Base-by-base conservation (phyloP, 139 green algal genomes). In the Chlamydomonas incerta region DNA sequence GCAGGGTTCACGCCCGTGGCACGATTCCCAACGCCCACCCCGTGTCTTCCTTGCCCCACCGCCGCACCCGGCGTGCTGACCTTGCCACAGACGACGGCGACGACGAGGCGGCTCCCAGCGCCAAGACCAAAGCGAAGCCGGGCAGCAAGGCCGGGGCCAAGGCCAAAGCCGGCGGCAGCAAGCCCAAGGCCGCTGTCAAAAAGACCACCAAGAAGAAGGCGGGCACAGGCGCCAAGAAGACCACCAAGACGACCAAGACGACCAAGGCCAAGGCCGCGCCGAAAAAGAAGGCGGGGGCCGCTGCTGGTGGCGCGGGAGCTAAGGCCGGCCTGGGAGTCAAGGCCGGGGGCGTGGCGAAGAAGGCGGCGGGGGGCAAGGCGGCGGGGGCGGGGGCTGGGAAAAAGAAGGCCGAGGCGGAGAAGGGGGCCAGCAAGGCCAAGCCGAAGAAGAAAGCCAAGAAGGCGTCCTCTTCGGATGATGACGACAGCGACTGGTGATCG, bases 331-430 rank as follows among this genome's bases (percentile, higher is more conserved):
- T 33, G 14, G 72, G 37, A 1, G 47, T 83, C 60, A 72, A 83
- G 62, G 62, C 21, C 11, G 74, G 75, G 2, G 62, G 58, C 24
- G 75, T 83, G 28, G 21, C 60, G 8, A 83, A 83, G 75, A 71
- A 72, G 52, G 77, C 63, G 8, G 63, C 18, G 63, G 63, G 1
- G 3, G 62, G 26, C 13, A 69, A 69, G 62, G 28, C 26, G 62
- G 29, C 28, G 28, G n/a, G n/a, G n/a, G 63, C n/a, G 63, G 63
- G 63, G 6, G 63, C 29, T 1, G 63, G n/a, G 8, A 37, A 37
- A 29, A 10, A 28, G 10, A 70, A 70, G 63, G n/a, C 29, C n/a
- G 34, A 70, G 63, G n/a, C 63, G n/a, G n/a, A 50, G 5, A 50
- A 18, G 63, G 60, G 4, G 60, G 60, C 11, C 3, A 4, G 26